Percentiles rank a stretch among this genome's conserved stretches.
phyloP scores from a whole-genome alignment of 2,329 filamentous ascomycete species.

The Aaosphaeria arxii region DNA sequence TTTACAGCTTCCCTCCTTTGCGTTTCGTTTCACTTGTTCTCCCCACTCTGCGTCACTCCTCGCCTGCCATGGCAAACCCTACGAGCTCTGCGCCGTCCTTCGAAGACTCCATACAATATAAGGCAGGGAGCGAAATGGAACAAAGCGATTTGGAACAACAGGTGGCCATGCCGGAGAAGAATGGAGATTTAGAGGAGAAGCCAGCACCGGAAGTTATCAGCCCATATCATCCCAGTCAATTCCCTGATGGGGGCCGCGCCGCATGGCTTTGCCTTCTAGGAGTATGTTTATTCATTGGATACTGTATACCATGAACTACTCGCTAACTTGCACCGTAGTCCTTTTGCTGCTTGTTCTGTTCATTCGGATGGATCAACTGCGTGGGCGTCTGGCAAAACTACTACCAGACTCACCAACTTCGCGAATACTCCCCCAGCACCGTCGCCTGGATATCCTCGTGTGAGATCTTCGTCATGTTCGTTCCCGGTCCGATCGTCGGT shows the following conservation, averaged over 20 bases:
- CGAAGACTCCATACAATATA: slow-evolving; percentile 12
- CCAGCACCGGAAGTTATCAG: slow-evolving; percentile 8
- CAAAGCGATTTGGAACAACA: slow-evolving; percentile 10
- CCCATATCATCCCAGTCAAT: slow-evolving; percentile 29
- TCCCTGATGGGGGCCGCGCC: slow-evolving; percentile 36
- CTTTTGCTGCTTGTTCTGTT: slow-evolving; percentile 1
- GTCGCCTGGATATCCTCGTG: slow-evolving; percentile 48
- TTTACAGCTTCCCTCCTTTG: no score
- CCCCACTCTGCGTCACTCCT: no score
- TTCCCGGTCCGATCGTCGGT: slow-evolving; percentile 59
- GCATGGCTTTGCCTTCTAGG: slow-evolving; percentile 32
- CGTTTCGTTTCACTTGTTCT: no score
- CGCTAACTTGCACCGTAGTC: slow-evolving; percentile 30
- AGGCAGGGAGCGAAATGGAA: slow-evolving; percentile 10
- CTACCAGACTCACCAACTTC: slow-evolving; percentile 43
- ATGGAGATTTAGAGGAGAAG: slow-evolving; percentile 1
- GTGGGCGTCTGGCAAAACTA: slow-evolving; percentile 48
- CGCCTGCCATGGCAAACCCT: slow-evolving; percentile 6
- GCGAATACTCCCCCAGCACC: slow-evolving; percentile 34
- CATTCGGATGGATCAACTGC: slow-evolving; percentile 43
- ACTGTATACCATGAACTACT: not conserved
- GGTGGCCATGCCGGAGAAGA: slow-evolving; percentile 3
- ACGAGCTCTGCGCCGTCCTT: slow-evolving; percentile 12
- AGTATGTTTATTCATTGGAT: slow-evolving; percentile 17
- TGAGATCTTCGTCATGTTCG: slow-evolving; percentile 50